Evolutionary conservation across 2,329 filamentous ascomycete species (phyloP).

Genomic region (Pyricularia sp.): DNA sequence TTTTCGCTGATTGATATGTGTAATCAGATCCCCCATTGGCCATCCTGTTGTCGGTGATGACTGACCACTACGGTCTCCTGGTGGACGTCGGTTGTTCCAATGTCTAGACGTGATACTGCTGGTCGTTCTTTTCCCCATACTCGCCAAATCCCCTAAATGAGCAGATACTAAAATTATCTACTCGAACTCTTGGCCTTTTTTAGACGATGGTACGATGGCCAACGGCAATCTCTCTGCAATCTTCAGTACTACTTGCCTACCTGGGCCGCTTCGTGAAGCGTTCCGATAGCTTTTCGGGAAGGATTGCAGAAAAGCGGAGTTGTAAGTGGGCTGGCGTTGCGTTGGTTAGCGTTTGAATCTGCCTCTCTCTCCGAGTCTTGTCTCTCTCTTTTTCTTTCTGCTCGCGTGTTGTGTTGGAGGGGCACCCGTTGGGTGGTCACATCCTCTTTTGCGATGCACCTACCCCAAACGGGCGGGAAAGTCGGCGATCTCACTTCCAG

Average conservation of each 20-base stretch:
- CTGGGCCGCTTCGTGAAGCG: not conserved
- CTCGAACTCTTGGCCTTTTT: not conserved
- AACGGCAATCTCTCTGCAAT: not conserved
- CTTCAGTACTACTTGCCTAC: not conserved
- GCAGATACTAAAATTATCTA: not conserved
- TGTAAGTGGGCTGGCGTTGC: too few species aligned
- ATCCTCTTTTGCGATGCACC: not conserved
- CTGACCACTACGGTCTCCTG: not conserved
- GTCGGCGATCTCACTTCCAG: slow-evolving; percentile 3
- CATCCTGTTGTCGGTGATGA: not conserved
- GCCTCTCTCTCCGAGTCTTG: not conserved
- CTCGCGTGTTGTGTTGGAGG: not conserved
- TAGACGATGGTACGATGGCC: not conserved
- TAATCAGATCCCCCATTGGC: not conserved
- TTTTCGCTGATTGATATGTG: not conserved
- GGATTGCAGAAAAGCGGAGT: not conserved
- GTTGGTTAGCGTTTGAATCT: too few species aligned
- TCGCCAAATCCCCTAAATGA: not conserved
- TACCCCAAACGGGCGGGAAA: not conserved
- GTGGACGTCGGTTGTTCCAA: not conserved
- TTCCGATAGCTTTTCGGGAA: too few species aligned
- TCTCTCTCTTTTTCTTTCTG: not conserved
- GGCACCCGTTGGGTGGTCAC: not conserved
- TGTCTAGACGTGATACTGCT: not conserved
- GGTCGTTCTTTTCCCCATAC: not conserved